These are phyloP conservation scores for Lactifluus hygrophoroides DNA, from an alignment of 768 basidiomycete species.

Conservation along the genomic window DNA sequence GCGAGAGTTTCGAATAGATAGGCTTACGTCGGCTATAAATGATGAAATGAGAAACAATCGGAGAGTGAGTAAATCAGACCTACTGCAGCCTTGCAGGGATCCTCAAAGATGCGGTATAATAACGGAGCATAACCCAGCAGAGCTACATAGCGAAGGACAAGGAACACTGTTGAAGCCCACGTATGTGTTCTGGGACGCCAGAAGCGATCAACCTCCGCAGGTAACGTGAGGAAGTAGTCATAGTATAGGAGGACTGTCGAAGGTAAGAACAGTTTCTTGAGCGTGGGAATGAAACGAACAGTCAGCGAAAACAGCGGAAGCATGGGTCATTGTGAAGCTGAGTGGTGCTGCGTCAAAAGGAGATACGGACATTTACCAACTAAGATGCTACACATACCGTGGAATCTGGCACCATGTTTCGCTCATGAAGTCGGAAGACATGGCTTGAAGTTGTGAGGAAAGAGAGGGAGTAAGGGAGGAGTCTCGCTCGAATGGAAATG, in stretches of 20 bases:
- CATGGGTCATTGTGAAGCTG: neutral
- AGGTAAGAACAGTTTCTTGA: neutral
- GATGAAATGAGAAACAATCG: neutral
- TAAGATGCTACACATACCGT: neutral
- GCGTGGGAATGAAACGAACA: neutral
- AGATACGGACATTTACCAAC: too few relatives aligned
- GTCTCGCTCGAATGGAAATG: too few relatives aligned
- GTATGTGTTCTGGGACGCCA: conserved; percentile 28
- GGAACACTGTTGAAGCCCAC: conserved; percentile 18
- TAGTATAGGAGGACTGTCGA: conserved; percentile 29
- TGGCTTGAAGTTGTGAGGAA: too few relatives aligned
- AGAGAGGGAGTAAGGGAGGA: too few relatives aligned
- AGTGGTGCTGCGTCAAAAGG: neutral
- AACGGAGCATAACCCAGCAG: conserved; percentile 22
- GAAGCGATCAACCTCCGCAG: conserved; percentile 34
- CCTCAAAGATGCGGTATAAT: conserved; percentile 1
- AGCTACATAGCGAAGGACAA: conserved; percentile 22
- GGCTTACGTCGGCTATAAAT: neutral
- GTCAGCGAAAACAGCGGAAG: neutral
- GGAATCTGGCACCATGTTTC: neutral
- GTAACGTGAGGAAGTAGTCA: conserved; percentile 40
- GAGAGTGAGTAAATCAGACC: neutral
- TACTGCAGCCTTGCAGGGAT: neutral
- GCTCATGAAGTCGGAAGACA: too few relatives aligned
- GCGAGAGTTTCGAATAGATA: neutral